Base-by-base conservation (phyloP, 257 asterid species). In the Thymus quinquecostatus region DNA sequence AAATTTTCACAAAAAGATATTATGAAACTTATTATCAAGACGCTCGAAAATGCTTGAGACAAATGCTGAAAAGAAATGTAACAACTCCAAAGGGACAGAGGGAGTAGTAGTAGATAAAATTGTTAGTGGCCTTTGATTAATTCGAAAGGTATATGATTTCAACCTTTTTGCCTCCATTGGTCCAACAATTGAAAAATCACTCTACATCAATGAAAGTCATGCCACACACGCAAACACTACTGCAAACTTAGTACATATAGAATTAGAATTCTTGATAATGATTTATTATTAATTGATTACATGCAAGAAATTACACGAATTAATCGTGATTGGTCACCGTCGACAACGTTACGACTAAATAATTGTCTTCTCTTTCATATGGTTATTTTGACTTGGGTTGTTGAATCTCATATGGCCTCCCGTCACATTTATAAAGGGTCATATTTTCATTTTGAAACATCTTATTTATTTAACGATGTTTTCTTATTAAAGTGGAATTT, bases 121-220 rank as follows among this genome's bases (percentile, higher is more conserved):
- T 45, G 61, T 47, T 13, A 69, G 54, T 61, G 72, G 47, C 27
- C 10, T 33, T 76, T 63, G 68, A 69, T 69, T 63, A 69, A 45
- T 69, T 60, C 45, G 63, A 76, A 69, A 55, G 80, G 72, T 62
- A 21, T 68, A 13, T 36, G 53, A 21, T 69, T 34, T 50, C 55
- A 43, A 68, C 53, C 56, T 33, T 69, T 61, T 41, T 69, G 67
- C 71, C 68, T 68, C 70, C 41, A 62, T 33, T 61, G 59, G 71
- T 62, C 75, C 75, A 69, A 62, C 71, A 60, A 75, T 44, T 63
- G 10, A 69, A 45, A 63, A 55, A 21, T 55, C 36, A 14, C 49
- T 45, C 12, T 63, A 66, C 66, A 74, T 29, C 53, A 56, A 59
- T 21, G 28, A 64, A 51, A 48, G 44, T 44, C 70, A 50, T 32